These are phyloP conservation scores for Cerioporus squamosus DNA, from an alignment of 1,284 basidiomycete genomes.

Conservation along the genomic window DNA sequence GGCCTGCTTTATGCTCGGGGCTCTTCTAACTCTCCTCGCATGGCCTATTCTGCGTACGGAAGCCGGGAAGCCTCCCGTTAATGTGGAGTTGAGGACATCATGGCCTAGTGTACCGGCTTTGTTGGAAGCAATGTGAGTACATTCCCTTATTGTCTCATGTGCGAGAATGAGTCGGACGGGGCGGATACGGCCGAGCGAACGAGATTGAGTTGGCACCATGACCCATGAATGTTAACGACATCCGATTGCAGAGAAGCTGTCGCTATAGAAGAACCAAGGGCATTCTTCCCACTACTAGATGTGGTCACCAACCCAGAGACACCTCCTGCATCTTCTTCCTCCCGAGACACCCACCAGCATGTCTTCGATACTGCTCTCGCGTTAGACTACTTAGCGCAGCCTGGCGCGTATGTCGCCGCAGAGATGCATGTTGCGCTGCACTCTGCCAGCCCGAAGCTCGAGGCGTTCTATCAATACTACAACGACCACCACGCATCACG, in stretches of 20 bases:
- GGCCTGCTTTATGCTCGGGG: conserved; percentile 13
- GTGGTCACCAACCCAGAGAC: conserved; percentile 59
- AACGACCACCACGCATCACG: conserved; percentile 39
- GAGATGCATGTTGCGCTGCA: conserved; percentile 72
- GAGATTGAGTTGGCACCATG: no score
- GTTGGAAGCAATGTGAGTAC: conserved; percentile 83
- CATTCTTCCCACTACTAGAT: conserved; percentile 74
- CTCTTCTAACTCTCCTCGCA: conserved; percentile 11
- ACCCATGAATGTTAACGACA: background rate
- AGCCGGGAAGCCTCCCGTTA: conserved; percentile 63
- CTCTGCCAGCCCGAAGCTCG: conserved; percentile 69
- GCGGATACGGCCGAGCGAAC: no score
- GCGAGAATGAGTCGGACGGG: no score
- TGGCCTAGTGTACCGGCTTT: conserved; percentile 80
- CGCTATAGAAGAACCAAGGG: conserved; percentile 63
- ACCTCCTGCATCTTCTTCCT: conserved; percentile 40
- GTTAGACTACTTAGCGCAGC: conserved; percentile 51
- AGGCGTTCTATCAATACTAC: conserved; percentile 76
- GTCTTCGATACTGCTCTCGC: conserved; percentile 54
- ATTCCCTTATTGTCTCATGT: no score
- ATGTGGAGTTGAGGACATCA: conserved; percentile 78
- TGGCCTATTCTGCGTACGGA: conserved; percentile 13
- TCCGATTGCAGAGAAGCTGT: conserved; percentile 58
- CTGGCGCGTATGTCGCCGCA: conserved; percentile 53
- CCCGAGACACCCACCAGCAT: conserved; percentile 58